These are phyloP conservation scores for Zoysia japonica DNA, from an alignment of 176 grass and related monocot species.

Conservation along the genomic window DNA sequence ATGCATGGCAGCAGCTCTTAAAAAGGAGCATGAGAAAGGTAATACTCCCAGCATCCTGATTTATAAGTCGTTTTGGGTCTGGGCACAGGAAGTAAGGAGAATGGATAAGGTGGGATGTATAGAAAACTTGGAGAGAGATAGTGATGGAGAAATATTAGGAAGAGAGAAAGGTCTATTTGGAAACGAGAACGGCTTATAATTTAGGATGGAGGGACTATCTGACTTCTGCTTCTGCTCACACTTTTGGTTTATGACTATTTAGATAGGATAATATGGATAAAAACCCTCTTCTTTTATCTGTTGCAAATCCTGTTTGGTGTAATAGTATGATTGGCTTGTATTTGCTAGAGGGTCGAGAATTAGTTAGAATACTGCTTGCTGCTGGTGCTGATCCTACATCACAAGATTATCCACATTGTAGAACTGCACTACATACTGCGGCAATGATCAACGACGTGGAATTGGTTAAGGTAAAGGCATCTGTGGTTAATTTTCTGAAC, in stretches of 20 bases:
- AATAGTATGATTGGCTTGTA: conserved; percentile 34
- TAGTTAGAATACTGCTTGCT: conserved; percentile 89
- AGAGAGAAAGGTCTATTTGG: no score
- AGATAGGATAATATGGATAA: conserved; percentile 5
- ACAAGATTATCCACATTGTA: conserved; percentile 83
- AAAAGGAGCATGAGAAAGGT: conserved; percentile 97
- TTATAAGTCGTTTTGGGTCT: no score
- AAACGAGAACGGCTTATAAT: no score
- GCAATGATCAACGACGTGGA: conserved; percentile 99
- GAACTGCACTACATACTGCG: conserved; percentile 93
- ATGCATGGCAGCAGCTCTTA: conserved; percentile 96
- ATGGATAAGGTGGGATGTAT: no score
- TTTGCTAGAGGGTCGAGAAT: conserved; percentile 85
- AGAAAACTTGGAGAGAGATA: no score
- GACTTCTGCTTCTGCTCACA: conserved; percentile 19
- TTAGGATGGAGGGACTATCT: neutral
- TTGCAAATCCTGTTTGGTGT: conserved; percentile 21
- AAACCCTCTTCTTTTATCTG: conserved; percentile 22
- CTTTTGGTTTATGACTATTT: neutral
- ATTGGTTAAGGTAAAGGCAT: conserved; percentile 71
- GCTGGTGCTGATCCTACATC: conserved; percentile 91
- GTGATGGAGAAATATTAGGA: no score
- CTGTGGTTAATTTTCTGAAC: conserved; percentile 15
- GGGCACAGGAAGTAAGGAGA: no score
- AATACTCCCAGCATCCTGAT: conserved; percentile 2